Evolutionary conservation across 805 yeast genomes (phyloP), one percentile per base, ranked within the genome.

Genomic region (Wickerhamomyces bovis): DNA sequence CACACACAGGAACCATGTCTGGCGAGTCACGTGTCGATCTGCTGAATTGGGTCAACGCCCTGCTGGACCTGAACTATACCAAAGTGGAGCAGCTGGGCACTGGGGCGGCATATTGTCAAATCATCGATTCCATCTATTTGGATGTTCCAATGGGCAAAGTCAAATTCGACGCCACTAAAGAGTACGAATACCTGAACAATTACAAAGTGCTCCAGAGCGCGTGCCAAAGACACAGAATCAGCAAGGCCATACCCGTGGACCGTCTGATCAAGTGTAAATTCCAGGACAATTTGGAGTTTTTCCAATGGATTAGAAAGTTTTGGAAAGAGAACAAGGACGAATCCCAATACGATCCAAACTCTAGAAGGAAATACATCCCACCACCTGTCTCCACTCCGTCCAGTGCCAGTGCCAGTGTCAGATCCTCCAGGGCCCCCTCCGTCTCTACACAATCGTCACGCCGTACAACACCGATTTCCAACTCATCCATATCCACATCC

Each of bases 71-170:
- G 38, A 71, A 80, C 51, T 78, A 86, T 57, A 72, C 80, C 33
- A 88, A 85, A 61, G 84, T 94, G 2, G 99, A 94, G 62, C 90
- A 90, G 65, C 83, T 97, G 61, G 99, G 99, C 16, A 79, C 85
- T 2, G 99, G 99, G 2, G 97, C 97, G 1, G 92, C 89, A 1
- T 92, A 88, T 63, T 89, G 97, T 65, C 97, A 90, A 68, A 76
- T 94, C 36, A 73, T 92, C 71, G 97, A 94, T 64, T 79, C 89
- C 8, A 81, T 94, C 18, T 86, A 73, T 57, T 81, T 84, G 10
- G 96, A 89, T 55, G 75, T 94, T 18, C 94, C 97, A 2, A 77
- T 92, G 83, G 60, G 69, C 42, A 79, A 83, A 55, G 95, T 92
- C 45, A 83, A 79, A 57, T 89, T 83, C 61, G 77, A 81, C 49